Evolutionary conservation across 495 filamentous ascomycete genomes (phyloP).

Genomic region (Hypoxylon fragiforme): DNA sequence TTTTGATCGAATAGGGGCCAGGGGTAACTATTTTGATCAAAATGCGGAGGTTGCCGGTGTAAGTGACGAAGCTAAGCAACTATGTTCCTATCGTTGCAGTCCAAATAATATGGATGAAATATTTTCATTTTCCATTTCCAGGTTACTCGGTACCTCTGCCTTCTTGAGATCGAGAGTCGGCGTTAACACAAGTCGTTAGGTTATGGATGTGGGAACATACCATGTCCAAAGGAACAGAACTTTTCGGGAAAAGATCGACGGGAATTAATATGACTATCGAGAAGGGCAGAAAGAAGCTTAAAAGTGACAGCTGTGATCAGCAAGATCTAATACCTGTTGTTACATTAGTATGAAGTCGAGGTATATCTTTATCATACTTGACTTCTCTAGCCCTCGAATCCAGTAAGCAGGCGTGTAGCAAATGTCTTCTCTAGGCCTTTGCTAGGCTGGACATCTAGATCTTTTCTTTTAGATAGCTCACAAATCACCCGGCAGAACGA

Average conservation of each 20-base stretch:
- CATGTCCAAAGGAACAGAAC: no score
- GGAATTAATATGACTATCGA: constrained; percentile 7
- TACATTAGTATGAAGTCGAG: neutral
- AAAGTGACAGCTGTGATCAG: constrained; percentile 25
- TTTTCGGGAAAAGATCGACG: constrained; percentile 8
- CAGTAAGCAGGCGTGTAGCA: no score
- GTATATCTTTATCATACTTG: no score
- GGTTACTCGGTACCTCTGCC: neutral
- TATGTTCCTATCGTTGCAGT: neutral
- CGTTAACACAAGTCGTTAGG: no score
- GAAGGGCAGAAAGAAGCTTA: constrained; percentile 20
- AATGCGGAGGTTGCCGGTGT: constrained; percentile 13
- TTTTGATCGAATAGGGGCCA: constrained; percentile 3
- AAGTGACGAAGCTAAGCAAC: constrained; percentile 21
- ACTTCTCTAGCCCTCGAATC: no score
- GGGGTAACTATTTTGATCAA: neutral
- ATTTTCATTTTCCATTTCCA: neutral
- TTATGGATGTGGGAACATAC: no score
- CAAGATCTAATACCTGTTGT: constrained; percentile 11
- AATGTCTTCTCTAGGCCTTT: no score
- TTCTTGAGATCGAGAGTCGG: neutral
- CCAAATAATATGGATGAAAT: constrained; percentile 22
- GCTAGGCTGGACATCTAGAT: no score
- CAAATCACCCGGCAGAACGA: no score
- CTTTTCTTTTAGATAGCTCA: no score